Conservation (phyloP, 2,329 filamentous ascomycete genomes). For the Pseudogymnoascus sp. region DNA sequence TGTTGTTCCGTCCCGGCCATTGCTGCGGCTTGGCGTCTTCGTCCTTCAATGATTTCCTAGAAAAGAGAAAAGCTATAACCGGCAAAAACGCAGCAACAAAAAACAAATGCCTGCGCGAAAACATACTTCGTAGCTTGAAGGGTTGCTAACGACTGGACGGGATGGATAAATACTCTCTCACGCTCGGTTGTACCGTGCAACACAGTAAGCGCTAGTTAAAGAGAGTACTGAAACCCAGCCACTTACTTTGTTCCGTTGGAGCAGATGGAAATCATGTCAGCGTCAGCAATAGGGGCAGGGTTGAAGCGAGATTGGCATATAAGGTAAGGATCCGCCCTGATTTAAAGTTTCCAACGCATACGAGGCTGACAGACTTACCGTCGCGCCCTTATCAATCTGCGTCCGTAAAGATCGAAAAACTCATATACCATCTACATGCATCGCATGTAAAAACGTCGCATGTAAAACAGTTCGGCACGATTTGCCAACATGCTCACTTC, state of each 20-base stretch:
- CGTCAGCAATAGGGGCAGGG: not conserved
- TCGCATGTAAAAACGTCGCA: not conserved
- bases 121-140: not conserved
- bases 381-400: not conserved
- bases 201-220: not conserved
- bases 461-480: not conserved
- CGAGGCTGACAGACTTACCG: not conserved
- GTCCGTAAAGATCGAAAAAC: not conserved
- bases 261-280: not conserved
- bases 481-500: not conserved
- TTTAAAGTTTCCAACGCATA: not conserved
- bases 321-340: not conserved
- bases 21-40: not conserved
- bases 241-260: not conserved
- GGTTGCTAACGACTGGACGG: not conserved
- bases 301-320: not conserved
- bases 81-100: not conserved
- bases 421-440: not conserved
- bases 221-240: not conserved
- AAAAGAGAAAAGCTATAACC: not conserved
- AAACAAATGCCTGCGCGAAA: not conserved
- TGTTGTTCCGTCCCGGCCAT: slow-evolving; percentile 11
- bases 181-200: not conserved
- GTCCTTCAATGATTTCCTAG: not conserved
- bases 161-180: not conserved